Conservation (phyloP, 352 stramenopile genomes). For the Globisporangium nodosum region DNA sequence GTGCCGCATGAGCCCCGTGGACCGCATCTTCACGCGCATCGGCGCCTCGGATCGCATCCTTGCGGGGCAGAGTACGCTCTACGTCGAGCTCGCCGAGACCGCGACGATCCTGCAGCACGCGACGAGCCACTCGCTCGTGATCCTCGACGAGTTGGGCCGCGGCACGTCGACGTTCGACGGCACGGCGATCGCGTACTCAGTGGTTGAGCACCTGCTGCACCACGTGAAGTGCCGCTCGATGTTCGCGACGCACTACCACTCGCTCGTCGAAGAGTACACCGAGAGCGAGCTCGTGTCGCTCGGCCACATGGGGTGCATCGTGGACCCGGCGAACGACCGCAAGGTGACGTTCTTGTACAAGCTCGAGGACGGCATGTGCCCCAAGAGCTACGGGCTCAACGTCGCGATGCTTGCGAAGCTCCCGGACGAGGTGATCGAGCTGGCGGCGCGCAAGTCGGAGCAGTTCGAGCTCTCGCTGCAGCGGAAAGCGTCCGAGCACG, state of each 20-base stretch:
- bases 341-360: conserved; percentile 99
- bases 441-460: conserved; percentile 86
- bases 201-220: conserved; percentile 91
- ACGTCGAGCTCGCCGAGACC: conserved; percentile 98
- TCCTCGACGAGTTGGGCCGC: conserved; percentile 98
- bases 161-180: conserved; percentile 99
- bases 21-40: conserved; percentile 99
- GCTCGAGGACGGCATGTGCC: conserved; percentile 93
- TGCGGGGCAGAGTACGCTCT: conserved; percentile 99
- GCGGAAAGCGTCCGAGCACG: conserved; percentile 22
- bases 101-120: conserved; percentile 96
- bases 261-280: conserved; percentile 87
- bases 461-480: conserved; percentile 86
- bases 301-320: conserved; percentile 80
- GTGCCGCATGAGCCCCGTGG: conserved; percentile 93
- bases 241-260: conserved; percentile 99
- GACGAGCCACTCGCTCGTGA: conserved; percentile 94
- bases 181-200: conserved; percentile 96
- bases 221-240: conserved; percentile 91
- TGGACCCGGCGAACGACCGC: conserved; percentile 75
- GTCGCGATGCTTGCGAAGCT: conserved; percentile 97
- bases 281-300: conserved; percentile 55
- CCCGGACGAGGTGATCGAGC: conserved; percentile 92
- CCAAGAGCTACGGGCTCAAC: conserved; percentile 99
- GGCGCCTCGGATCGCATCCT: conserved; percentile 98